A percentile compares a stretch with the other conserved stretches of the same genome.
phyloP scores from a whole-genome alignment of 805 yeast genomes.

The Tetrapisispora pingtungensis region DNA sequence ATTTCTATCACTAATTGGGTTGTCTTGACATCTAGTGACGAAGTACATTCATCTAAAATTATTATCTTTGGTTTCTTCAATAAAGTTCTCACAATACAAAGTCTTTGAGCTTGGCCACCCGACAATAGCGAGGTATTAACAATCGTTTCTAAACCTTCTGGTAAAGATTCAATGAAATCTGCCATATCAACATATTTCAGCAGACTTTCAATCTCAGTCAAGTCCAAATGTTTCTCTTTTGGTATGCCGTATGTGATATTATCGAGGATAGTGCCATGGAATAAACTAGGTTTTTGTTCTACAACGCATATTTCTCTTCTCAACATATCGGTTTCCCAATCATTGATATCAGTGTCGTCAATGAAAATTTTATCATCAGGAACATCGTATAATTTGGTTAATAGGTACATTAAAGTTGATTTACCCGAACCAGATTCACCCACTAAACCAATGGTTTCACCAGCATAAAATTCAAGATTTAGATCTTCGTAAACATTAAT shows the following conservation, averaged over 20 bases:
- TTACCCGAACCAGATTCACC: constrained; percentile 93
- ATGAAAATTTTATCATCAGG: constrained; percentile 33
- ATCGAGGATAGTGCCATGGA: constrained; percentile 63
- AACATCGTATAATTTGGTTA: constrained; percentile 44
- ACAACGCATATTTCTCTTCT: constrained; percentile 56
- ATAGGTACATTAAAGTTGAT: constrained; percentile 55
- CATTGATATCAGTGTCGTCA: constrained; percentile 39
- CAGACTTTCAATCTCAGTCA: constrained; percentile 32
- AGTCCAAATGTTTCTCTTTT: constrained; percentile 11
- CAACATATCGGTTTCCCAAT: constrained; percentile 37
- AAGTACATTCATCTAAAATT: constrained; percentile 79
- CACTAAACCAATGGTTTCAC: constrained; percentile 53
- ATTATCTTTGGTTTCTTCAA: constrained; percentile 55
- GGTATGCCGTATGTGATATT: constrained; percentile 56
- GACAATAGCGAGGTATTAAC: constrained; percentile 52
- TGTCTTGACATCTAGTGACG: constrained; percentile 69
- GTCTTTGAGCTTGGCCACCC: constrained; percentile 85
- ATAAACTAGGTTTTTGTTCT: constrained; percentile 62
- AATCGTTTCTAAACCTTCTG: constrained; percentile 48
- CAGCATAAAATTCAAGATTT: constrained; percentile 33
- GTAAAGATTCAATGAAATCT: constrained; percentile 44
- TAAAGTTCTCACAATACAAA: constrained; percentile 76
- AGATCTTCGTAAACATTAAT: constrained; percentile 34
- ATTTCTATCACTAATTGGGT: constrained; percentile 40
- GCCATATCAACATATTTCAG: constrained; percentile 41